Percentiles rank a stretch among this genome's conserved stretches.
These are phyloP conservation scores for Centaurea solstitialis DNA, from an alignment of 129 eudicot species.

Conservation along the genomic window DNA sequence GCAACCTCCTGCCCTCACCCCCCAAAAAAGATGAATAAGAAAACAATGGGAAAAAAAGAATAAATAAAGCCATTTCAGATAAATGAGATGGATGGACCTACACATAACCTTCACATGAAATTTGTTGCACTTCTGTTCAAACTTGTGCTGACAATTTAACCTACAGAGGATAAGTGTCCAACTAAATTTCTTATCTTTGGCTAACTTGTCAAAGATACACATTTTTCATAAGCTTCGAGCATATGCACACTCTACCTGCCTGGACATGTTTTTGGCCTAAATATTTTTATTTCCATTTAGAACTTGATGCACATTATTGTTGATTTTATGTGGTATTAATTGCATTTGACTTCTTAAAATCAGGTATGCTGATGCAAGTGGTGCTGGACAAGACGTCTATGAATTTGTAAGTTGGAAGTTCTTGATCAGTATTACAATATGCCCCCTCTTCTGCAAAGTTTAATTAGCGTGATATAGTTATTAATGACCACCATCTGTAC, in stretches of 20 bases:
- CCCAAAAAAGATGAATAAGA: too few species aligned
- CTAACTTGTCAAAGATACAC: neutral
- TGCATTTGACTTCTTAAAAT: slow-evolving; percentile 22
- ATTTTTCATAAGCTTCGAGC: neutral
- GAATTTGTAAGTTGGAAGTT: slow-evolving; percentile 77
- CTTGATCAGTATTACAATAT: slow-evolving; percentile 9
- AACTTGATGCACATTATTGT: slow-evolving; percentile 1
- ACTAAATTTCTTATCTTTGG: neutral
- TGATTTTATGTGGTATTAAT: slow-evolving; percentile 8
- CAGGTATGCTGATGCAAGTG: slow-evolving; percentile 98
- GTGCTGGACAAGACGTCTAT: slow-evolving; percentile 94
- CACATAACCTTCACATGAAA: neutral
- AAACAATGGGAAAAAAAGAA: too few species aligned
- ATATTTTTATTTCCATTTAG: neutral
- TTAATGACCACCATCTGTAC: neutral
- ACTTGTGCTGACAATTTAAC: too few species aligned
- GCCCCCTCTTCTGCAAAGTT: neutral
- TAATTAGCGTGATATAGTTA: slow-evolving; percentile 3
- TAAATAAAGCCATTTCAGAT: neutral
- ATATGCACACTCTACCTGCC: neutral
- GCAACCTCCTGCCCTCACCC: too few species aligned
- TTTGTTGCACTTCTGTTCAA: neutral
- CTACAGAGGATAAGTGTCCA: too few species aligned
- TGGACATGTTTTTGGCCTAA: neutral
- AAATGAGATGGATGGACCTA: neutral